These are phyloP conservation scores for Chaetomiaceae sp. DNA, from an alignment of 2,329 filamentous ascomycete species.

Conservation along the genomic window DNA sequence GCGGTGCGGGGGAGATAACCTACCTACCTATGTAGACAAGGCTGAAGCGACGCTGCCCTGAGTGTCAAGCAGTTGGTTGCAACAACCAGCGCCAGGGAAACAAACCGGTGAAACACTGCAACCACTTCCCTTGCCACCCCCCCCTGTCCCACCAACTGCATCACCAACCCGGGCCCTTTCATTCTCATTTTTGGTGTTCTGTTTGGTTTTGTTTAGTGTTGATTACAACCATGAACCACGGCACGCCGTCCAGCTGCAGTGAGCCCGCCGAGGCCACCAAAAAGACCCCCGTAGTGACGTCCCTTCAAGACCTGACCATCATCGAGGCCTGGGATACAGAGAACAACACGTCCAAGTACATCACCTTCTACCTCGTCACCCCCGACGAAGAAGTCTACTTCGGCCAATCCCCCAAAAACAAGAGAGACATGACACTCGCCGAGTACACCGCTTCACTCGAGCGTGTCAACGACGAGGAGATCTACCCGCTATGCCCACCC, in stretches of 20 bases:
- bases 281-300: not conserved
- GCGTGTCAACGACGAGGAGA: not conserved
- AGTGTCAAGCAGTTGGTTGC: too few relatives aligned
- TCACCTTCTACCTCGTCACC: not conserved
- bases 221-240: not conserved
- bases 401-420: not conserved
- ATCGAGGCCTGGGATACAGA: not conserved
- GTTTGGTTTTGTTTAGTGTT: not conserved
- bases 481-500: not conserved
- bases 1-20: constrained; percentile 6
- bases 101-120: too few relatives aligned
- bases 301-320: not conserved
- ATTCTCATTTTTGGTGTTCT: not conserved
- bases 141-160: too few relatives aligned
- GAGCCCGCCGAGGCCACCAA: not conserved
- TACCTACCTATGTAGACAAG: too few relatives aligned
- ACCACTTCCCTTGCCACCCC: too few relatives aligned
- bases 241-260: not conserved
- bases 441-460: not conserved
- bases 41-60: too few relatives aligned
- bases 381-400: not conserved
- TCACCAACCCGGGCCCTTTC: too few relatives aligned
- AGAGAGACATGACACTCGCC: not conserved
- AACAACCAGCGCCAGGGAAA: too few relatives aligned
- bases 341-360: not conserved